Conservation (phyloP, 176 grass and related monocot species). For the Poa pratensis region DNA sequence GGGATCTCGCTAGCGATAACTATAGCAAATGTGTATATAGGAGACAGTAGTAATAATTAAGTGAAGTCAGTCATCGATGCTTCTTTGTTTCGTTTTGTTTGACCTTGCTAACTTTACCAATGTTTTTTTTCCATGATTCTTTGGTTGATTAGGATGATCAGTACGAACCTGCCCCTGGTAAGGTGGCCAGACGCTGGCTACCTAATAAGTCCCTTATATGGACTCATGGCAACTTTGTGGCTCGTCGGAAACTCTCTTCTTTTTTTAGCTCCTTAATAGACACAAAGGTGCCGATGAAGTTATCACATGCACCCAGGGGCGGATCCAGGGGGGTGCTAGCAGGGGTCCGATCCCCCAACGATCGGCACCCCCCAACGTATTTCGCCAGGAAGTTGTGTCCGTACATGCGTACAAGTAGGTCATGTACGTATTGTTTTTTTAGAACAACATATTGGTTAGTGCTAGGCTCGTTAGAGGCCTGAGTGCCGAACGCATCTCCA, state of each 20-base stretch:
- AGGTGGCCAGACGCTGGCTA: neutral
- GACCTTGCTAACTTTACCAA: neutral
- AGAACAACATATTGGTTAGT: too few relatives aligned
- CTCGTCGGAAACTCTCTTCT: constrained; percentile 4
- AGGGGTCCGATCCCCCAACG: too few relatives aligned
- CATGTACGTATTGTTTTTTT: too few relatives aligned
- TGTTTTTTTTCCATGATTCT: neutral
- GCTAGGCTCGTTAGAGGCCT: too few relatives aligned
- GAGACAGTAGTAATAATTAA: neutral
- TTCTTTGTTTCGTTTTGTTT: neutral
- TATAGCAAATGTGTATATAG: neutral
- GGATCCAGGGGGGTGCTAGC: too few relatives aligned
- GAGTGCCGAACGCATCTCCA: too few relatives aligned
- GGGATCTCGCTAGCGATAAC: too few relatives aligned
- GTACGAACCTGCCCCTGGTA: neutral
- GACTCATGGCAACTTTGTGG: neutral
- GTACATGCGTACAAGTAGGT: too few relatives aligned
- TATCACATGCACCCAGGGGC: neutral
- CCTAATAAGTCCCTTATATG: neutral
- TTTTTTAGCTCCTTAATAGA: neutral
- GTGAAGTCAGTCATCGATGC: too few relatives aligned
- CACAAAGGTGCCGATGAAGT: neutral
- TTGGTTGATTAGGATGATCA: neutral
- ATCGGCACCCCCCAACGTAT: too few relatives aligned
- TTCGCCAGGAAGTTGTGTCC: too few relatives aligned